These are phyloP conservation scores for Coprinellus micaceus DNA, from an alignment of 768 basidiomycete genomes.

Conservation along the genomic window DNA sequence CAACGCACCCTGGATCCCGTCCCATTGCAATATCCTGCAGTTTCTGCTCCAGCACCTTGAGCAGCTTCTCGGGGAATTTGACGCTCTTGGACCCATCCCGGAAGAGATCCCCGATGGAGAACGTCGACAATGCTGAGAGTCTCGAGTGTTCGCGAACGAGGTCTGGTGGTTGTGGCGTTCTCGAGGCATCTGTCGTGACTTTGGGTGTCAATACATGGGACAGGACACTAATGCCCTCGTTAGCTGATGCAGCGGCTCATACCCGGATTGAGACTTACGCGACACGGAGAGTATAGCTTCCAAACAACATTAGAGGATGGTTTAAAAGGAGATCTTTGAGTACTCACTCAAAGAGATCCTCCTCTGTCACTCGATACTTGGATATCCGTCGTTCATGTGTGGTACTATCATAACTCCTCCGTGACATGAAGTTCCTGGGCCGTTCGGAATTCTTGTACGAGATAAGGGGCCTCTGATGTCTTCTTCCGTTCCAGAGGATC, in stretches of 20 bases:
- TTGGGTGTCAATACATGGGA: constrained; percentile 69
- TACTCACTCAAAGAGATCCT: constrained; percentile 78
- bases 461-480: not conserved
- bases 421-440: constrained; percentile 49
- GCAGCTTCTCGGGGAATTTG: constrained; percentile 90
- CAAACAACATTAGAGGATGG: constrained; percentile 6
- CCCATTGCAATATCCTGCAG: constrained; percentile 93
- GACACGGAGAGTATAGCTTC: constrained; percentile 77
- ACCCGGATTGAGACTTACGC: constrained; percentile 53
- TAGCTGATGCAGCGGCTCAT: constrained; percentile 7
- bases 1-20: constrained; percentile 78
- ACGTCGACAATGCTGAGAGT: constrained; percentile 64
- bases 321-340: constrained; percentile 9
- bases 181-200: constrained; percentile 34
- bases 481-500: not conserved
- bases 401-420: constrained; percentile 69
- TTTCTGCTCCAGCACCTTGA: constrained; percentile 87
- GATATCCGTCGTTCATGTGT: constrained; percentile 71
- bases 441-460: not conserved
- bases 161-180: constrained; percentile 26
- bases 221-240: constrained; percentile 50
- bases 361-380: constrained; percentile 76
- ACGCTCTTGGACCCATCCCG: constrained; percentile 80
- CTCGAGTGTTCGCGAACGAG: constrained; percentile 64
- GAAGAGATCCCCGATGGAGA: constrained; percentile 75